Conservation (phyloP, 768 basidiomycete species). For the Boletus coccyginus region DNA sequence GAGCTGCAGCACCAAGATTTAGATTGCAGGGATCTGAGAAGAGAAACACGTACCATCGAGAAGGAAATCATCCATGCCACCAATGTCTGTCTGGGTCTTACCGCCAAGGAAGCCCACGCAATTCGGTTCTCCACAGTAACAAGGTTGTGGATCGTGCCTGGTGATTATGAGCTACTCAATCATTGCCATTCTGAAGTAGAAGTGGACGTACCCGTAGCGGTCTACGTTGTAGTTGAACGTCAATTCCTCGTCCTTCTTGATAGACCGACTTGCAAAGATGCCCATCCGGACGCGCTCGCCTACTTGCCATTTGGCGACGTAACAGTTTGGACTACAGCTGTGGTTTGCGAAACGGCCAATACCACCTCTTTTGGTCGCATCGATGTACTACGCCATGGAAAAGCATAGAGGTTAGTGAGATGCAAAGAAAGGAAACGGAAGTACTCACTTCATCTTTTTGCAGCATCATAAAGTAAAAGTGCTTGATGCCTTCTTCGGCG, state of each 20-base stretch:
- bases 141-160: conserved; percentile 91
- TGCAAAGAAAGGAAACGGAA: not conserved
- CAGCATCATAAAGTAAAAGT: conserved; percentile 99
- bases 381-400: conserved; percentile 69
- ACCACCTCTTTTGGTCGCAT: conserved; percentile 95
- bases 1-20: conserved; percentile 45
- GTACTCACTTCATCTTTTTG: conserved; percentile 89
- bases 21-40: not conserved
- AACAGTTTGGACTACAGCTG: conserved; percentile 96
- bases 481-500: conserved; percentile 86
- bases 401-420: not conserved
- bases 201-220: conserved; percentile 81
- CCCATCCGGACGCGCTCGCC: conserved; percentile 92
- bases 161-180: not conserved
- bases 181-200: not conserved
- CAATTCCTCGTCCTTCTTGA: conserved; percentile 80
- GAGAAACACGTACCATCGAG: conserved; percentile 64
- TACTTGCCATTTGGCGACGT: conserved; percentile 97
- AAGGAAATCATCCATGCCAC: conserved; percentile 91
- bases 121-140: conserved; percentile 93
- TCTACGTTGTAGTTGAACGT: conserved; percentile 99
- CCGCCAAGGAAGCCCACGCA: conserved; percentile 97
- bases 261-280: conserved; percentile 86
- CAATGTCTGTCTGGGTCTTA: conserved; percentile 96
- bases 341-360: conserved; percentile 98